Evolutionary conservation across 2,329 filamentous ascomycete genomes (phyloP).

Genomic region (Metarhizium album): DNA sequence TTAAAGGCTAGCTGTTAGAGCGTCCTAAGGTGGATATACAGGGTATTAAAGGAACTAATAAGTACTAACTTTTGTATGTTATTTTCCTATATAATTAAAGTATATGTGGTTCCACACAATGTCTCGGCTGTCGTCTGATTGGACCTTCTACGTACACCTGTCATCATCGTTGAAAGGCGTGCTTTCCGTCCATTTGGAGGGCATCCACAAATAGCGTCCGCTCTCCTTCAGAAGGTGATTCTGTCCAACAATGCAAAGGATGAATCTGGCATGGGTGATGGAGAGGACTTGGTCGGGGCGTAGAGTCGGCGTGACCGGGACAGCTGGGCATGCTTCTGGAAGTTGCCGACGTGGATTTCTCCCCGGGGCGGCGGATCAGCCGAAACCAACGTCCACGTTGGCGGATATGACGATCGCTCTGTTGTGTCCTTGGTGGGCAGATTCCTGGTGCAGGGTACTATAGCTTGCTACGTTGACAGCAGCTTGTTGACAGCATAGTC

Average conservation of each 20-base stretch:
- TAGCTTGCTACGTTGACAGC: constrained; percentile 13
- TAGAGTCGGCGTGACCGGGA: constrained; percentile 22
- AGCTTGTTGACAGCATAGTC: constrained; percentile 8
- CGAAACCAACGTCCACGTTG: constrained; percentile 24
- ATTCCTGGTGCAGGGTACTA: constrained; percentile 15
- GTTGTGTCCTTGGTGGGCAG: constrained; percentile 12
- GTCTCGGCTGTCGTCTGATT: too few species aligned
- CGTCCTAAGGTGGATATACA: too few species aligned
- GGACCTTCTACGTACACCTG: too few species aligned
- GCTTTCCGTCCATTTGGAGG: constrained; percentile 25
- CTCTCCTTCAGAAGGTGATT: constrained; percentile 12
- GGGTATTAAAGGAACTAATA: too few species aligned
- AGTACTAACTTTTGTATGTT: too few species aligned
- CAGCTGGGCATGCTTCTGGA: constrained; percentile 23
- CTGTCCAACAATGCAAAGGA: constrained; percentile 19
- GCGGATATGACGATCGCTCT: constrained; percentile 22
- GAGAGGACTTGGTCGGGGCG: constrained; percentile 15
- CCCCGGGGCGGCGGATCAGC: constrained; percentile 26
- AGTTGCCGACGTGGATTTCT: constrained; percentile 23
- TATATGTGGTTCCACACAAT: too few species aligned
- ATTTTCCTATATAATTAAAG: too few species aligned
- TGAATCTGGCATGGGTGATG: constrained; percentile 18
- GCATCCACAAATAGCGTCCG: constrained; percentile 27
- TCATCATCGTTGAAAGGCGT: too few species aligned
- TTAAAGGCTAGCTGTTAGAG: too few species aligned